Conservation (phyloP, 2,329 filamentous ascomycete species). For the Exophiala viscosa region DNA sequence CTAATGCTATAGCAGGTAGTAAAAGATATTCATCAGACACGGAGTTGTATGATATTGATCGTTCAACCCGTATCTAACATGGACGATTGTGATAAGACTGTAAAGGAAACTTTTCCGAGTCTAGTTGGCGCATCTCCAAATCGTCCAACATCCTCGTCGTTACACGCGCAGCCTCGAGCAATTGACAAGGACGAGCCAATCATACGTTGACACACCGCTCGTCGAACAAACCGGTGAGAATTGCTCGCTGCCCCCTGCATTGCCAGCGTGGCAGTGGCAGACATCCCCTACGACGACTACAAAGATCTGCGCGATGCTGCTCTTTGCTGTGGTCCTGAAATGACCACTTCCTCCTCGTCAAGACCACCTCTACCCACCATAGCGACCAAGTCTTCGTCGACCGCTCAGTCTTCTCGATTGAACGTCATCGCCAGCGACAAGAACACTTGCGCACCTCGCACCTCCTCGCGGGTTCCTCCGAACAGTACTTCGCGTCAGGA, state of each 20-base stretch:
- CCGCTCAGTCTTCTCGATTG: constrained; percentile 28
- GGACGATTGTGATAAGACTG: too few relatives aligned
- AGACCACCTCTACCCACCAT: constrained; percentile 25
- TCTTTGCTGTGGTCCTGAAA: constrained; percentile 21
- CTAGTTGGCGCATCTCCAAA: not conserved
- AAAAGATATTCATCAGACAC: too few relatives aligned
- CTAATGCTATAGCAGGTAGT: too few relatives aligned
- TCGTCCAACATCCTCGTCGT: constrained; percentile 16
- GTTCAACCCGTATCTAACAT: too few relatives aligned
- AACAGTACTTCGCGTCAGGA: constrained; percentile 27
- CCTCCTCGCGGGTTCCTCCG: constrained; percentile 34
- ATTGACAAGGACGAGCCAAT: constrained; percentile 19
- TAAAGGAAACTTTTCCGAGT: not conserved
- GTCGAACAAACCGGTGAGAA: constrained; percentile 22
- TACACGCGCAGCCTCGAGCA: constrained; percentile 20
- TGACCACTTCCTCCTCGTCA: constrained; percentile 32
- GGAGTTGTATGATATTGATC: too few relatives aligned
- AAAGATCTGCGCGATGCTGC: constrained; percentile 30
- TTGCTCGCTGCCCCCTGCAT: constrained; percentile 34
- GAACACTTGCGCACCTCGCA: constrained; percentile 28
- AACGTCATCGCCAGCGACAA: constrained; percentile 17
- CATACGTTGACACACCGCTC: constrained; percentile 25
- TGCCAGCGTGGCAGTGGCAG: constrained; percentile 27
- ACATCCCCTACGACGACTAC: constrained; percentile 31
- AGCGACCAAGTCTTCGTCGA: constrained; percentile 35